Evolutionary conservation across 2,329 filamentous ascomycete species (phyloP).

Genomic region (Tolypocladium endophyticum): DNA sequence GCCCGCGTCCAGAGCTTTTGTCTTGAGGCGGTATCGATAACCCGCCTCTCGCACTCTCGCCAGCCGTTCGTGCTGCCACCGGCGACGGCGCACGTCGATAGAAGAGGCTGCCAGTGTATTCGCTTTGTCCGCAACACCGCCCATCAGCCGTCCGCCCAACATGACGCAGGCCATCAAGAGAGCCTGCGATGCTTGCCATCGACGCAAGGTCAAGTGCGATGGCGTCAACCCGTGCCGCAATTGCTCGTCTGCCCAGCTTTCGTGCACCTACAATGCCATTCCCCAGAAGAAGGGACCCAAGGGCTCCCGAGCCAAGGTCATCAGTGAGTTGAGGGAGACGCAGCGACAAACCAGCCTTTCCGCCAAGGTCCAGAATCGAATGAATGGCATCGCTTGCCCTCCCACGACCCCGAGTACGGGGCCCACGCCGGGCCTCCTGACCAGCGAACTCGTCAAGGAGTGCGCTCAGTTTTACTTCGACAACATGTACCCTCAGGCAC

Average conservation of each 20-base stretch:
- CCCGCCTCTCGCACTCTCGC: neutral
- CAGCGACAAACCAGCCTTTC: conserved; percentile 57
- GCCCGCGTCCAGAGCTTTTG: neutral
- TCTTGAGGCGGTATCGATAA: conserved; percentile 4
- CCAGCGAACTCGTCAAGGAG: conserved; percentile 51
- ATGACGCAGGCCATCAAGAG: conserved; percentile 46
- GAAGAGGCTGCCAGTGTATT: neutral
- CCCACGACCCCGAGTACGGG: conserved; percentile 35
- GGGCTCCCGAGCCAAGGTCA: conserved; percentile 63
- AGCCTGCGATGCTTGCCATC: conserved; percentile 64
- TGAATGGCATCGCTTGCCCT: conserved; percentile 43
- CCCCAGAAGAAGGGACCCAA: conserved; percentile 70
- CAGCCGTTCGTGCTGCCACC: neutral
- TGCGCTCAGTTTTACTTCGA: conserved; percentile 60
- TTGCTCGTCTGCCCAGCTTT: conserved; percentile 54
- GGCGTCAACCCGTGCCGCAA: conserved; percentile 61
- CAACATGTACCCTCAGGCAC: conserved; percentile 54
- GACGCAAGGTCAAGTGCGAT: conserved; percentile 65
- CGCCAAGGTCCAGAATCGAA: conserved; percentile 48
- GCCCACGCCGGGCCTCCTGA: conserved; percentile 50
- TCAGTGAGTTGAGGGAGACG: conserved; percentile 60
- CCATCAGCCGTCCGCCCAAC: conserved; percentile 6
- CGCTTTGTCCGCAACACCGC: neutral
- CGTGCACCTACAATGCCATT: conserved; percentile 65
- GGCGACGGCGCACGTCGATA: neutral